Evolutionary conservation across 1,284 basidiomycete genomes (phyloP).

Genomic region (Ustilago cynodontis): DNA sequence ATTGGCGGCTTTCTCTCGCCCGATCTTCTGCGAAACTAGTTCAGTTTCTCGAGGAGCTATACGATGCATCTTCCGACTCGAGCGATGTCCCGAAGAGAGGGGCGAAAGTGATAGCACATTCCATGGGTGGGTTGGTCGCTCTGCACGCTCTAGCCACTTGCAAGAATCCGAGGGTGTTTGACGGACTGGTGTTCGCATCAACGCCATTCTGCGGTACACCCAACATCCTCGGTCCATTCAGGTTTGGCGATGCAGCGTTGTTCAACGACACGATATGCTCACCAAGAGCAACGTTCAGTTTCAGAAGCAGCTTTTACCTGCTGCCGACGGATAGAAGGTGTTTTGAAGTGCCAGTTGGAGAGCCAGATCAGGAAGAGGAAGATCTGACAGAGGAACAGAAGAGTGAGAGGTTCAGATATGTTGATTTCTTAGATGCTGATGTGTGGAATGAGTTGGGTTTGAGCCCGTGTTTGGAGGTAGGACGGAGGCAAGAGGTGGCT

Average conservation of each 20-base stretch:
- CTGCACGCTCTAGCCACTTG: conserved; percentile 66
- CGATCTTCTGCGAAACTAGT: conserved; percentile 31
- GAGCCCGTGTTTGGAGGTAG: conserved; percentile 47
- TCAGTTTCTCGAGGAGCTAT: conserved; percentile 46
- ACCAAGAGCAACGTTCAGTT: conserved; percentile 66
- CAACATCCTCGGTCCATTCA: conserved; percentile 69
- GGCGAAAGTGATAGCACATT: conserved; percentile 69
- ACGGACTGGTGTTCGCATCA: conserved; percentile 66
- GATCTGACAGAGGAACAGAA: conserved; percentile 34
- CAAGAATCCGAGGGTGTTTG: conserved; percentile 64
- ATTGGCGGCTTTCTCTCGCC: conserved; percentile 61
- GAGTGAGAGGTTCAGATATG: conserved; percentile 34
- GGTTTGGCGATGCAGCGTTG: conserved; percentile 65
- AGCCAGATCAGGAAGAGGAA: conserved; percentile 37
- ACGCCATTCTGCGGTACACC: conserved; percentile 68
- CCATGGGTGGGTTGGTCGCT: conserved; percentile 70
- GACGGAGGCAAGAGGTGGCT: conserved; percentile 20
- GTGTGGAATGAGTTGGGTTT: conserved; percentile 53
- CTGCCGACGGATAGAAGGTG: conserved; percentile 58
- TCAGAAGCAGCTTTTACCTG: conserved; percentile 68
- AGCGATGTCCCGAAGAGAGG: conserved; percentile 48
- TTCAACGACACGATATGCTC: conserved; percentile 65
- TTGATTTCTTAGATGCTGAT: conserved; percentile 54
- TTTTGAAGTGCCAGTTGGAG: conserved; percentile 42
- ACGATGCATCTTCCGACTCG: conserved; percentile 36